Conservation (phyloP, 2,329 filamentous ascomycete genomes). For the Bipolaris sorokiniana region DNA sequence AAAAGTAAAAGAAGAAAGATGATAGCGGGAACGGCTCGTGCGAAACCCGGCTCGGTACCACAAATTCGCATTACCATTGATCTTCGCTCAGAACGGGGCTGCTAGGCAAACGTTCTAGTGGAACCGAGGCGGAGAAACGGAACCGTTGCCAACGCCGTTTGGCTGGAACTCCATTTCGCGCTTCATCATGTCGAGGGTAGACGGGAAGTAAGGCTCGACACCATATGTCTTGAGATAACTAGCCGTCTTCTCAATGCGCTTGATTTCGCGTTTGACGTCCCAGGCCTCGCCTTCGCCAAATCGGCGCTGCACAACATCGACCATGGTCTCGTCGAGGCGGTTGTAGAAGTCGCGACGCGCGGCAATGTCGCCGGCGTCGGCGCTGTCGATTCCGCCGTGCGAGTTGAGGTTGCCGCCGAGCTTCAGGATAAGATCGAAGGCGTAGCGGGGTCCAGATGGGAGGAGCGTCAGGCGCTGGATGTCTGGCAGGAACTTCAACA, state of each 20-base stretch:
- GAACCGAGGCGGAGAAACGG: conserved; percentile 46
- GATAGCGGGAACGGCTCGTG: not conserved
- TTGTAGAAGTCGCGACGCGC: conserved; percentile 59
- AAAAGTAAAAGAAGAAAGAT: not conserved
- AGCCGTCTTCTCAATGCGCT: conserved; percentile 63
- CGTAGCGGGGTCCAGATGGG: conserved; percentile 55
- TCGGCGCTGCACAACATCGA: conserved; percentile 58
- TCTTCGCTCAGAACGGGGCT: conserved; percentile 19
- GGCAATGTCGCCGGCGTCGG: conserved; percentile 55
- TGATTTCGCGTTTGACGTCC: conserved; percentile 60
- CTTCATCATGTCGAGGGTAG: conserved; percentile 58
- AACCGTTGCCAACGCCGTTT: conserved; percentile 31
- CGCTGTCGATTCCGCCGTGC: conserved; percentile 59
- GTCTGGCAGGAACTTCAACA: conserved; percentile 62
- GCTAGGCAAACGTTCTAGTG: conserved; percentile 28
- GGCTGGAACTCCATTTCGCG: conserved; percentile 47
- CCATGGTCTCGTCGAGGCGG: conserved; percentile 58
- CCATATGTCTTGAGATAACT: conserved; percentile 59
- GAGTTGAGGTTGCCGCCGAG: conserved; percentile 62
- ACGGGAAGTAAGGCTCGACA: conserved; percentile 61
- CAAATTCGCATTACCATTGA: too few species aligned
- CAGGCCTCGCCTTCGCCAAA: conserved; percentile 60
- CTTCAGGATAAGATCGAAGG: conserved; percentile 62
- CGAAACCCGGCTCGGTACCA: too few species aligned
- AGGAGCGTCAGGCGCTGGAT: conserved; percentile 58